Conservation (phyloP, 345 rosid species). For the Moricandia moricandioides region DNA sequence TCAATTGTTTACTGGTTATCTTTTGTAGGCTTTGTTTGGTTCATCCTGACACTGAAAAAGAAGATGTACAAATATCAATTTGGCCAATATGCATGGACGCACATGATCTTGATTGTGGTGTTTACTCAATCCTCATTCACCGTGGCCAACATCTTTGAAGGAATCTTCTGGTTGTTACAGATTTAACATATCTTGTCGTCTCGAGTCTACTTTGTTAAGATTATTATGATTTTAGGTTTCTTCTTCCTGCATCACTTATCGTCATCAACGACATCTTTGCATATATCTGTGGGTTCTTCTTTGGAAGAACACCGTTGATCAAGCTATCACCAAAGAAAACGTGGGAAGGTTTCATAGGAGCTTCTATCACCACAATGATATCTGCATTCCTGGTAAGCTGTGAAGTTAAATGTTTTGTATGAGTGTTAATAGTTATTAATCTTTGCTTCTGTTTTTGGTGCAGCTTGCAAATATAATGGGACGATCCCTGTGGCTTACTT, state of each 20-base stretch:
- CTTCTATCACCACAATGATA: conserved; percentile 75
- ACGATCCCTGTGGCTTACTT: conserved; percentile 80
- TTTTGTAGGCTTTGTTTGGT: conserved; percentile 59
- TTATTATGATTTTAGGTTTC: conserved; percentile 53
- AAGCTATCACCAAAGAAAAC: conserved; percentile 96
- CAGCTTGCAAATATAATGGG: conserved; percentile 93
- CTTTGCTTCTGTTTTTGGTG: conserved; percentile 30
- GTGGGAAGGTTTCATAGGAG: conserved; percentile 98
- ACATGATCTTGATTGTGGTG: conserved; percentile 84
- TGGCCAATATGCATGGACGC: conserved; percentile 92
- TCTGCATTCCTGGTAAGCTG: conserved; percentile 81
- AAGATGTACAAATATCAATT: conserved; percentile 95
- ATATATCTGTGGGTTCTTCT: conserved; percentile 82
- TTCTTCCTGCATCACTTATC: conserved; percentile 92
- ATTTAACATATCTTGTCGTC: neutral
- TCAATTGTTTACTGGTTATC: neutral
- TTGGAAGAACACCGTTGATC: conserved; percentile 90
- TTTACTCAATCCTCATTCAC: conserved; percentile 83
- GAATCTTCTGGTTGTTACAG: conserved; percentile 65
- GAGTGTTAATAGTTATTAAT: neutral
- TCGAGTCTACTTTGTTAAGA: conserved; percentile 2
- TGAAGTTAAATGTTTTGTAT: neutral
- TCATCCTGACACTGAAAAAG: conserved; percentile 76
- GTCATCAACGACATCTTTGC: conserved; percentile 89
- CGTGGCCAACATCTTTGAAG: conserved; percentile 86